Evolutionary conservation across 2,329 filamentous ascomycete species (phyloP).

Genomic region (Daldinia eschscholtzii): DNA sequence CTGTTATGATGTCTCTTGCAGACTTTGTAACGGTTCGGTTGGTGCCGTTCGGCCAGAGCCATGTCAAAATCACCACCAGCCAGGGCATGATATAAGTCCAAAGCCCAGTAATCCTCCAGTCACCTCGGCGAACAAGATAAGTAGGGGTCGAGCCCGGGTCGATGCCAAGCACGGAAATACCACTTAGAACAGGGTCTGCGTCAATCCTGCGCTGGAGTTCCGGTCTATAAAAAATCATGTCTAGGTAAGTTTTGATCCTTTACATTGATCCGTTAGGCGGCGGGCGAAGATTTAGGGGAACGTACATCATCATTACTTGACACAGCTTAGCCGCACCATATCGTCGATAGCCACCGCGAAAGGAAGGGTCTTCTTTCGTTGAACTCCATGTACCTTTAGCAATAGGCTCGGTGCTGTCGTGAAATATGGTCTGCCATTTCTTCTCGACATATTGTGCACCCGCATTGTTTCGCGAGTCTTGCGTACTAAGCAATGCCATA

Average conservation of each 20-base stretch:
- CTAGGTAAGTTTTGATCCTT: not conserved
- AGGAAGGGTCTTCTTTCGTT: too few relatives aligned
- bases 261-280: not conserved
- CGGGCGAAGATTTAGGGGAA: not conserved
- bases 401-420: too few relatives aligned
- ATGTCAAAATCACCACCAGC: constrained; percentile 7
- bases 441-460: too few relatives aligned
- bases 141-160: constrained; percentile 43
- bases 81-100: constrained; percentile 30
- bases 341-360: too few relatives aligned
- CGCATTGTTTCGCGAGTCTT: too few relatives aligned
- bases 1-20: not conserved
- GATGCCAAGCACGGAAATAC: constrained; percentile 44
- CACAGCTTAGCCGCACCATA: too few relatives aligned
- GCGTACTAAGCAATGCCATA: too few relatives aligned
- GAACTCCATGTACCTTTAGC: too few relatives aligned
- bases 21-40: constrained; percentile 15
- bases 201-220: constrained; percentile 47
- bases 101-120: constrained; percentile 29
- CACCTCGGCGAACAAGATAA: constrained; percentile 30
- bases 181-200: constrained; percentile 33
- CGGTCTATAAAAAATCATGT: constrained; percentile 3
- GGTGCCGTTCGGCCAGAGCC: constrained; percentile 20
- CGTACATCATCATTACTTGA: not conserved
- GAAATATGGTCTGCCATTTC: too few relatives aligned